phyloP scores from a whole-genome alignment of 768 basidiomycete genomes.

The Sistotremastrum suecicum region DNA sequence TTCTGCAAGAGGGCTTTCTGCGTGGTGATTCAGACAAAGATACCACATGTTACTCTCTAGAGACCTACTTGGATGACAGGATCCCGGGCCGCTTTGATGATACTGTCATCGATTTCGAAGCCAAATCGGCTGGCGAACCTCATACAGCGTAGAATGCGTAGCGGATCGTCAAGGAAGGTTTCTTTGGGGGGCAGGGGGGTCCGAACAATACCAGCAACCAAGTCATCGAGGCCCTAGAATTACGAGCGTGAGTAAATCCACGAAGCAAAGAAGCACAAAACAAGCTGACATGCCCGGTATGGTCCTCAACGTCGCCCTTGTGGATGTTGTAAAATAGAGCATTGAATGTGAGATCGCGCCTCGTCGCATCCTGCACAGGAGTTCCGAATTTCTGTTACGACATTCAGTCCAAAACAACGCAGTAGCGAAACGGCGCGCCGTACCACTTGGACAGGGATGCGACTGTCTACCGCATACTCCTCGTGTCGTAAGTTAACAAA shows the following conservation, averaged over 20 bases:
- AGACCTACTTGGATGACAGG: constrained; percentile 43
- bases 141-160: constrained; percentile 81
- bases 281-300: constrained; percentile 40
- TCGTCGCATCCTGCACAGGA: constrained; percentile 76
- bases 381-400: constrained; percentile 70
- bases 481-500: constrained; percentile 90
- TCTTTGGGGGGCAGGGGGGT: constrained; percentile 78
- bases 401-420: not conserved
- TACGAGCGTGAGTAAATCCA: constrained; percentile 4
- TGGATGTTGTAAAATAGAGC: constrained; percentile 94
- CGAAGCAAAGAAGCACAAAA: not conserved
- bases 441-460: constrained; percentile 83
- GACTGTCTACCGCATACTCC: constrained; percentile 73
- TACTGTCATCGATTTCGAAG: constrained; percentile 57
- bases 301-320: constrained; percentile 72
- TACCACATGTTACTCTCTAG: no score
- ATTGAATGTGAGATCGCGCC: constrained; percentile 93
- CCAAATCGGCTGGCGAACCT: constrained; percentile 88
- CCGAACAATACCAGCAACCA: constrained; percentile 62
- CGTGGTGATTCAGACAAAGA: not conserved
- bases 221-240: constrained; percentile 67
- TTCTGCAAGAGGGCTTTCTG: constrained; percentile 60
- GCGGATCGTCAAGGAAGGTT: constrained; percentile 89
- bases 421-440: constrained; percentile 15
- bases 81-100: constrained; percentile 49